Percentiles rank a stretch among this genome's conserved stretches.
phyloP scores from a whole-genome alignment of 176 grass and related monocot species.

The Poa pratensis region DNA sequence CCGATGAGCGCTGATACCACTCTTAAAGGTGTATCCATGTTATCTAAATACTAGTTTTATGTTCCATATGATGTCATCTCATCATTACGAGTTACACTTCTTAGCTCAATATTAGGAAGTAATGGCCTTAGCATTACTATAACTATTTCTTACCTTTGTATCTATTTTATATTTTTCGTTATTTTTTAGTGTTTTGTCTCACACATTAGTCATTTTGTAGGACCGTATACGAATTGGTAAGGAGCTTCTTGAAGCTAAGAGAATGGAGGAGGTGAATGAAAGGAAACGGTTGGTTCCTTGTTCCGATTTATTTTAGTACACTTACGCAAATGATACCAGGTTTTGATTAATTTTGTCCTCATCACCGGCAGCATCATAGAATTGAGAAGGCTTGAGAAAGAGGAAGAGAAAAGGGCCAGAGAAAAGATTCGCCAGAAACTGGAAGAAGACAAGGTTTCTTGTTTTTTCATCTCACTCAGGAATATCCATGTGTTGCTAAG shows the following conservation, averaged over 20 bases:
- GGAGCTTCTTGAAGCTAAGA: slow-evolving; percentile 97
- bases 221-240: slow-evolving; percentile 91
- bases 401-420: slow-evolving; percentile 94
- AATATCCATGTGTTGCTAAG: not conserved
- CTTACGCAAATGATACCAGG: not conserved
- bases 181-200: slow-evolving; percentile 24
- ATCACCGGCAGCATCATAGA: slow-evolving; percentile 70
- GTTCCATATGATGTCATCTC: not conserved
- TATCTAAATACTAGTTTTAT: not conserved
- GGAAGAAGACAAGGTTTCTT: slow-evolving; percentile 92
- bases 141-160: not conserved
- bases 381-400: slow-evolving; percentile 89
- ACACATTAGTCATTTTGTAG: slow-evolving; percentile 47
- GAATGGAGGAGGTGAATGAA: slow-evolving; percentile 95
- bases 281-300: slow-evolving; percentile 72
- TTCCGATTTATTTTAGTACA: slow-evolving; percentile 26
- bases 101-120: not conserved
- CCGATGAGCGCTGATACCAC: not conserved
- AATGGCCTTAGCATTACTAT: not conserved
- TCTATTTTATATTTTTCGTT: not conserved
- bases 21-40: not conserved
- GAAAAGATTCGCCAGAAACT: slow-evolving; percentile 95
- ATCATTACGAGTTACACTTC: slow-evolving; percentile 1
- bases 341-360: slow-evolving; percentile 16
- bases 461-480: slow-evolving; percentile 23